A percentile compares a stretch with the other conserved stretches of the same genome.
phyloP scores from a whole-genome alignment of 345 rosid species.

The Durio zibethinus region DNA sequence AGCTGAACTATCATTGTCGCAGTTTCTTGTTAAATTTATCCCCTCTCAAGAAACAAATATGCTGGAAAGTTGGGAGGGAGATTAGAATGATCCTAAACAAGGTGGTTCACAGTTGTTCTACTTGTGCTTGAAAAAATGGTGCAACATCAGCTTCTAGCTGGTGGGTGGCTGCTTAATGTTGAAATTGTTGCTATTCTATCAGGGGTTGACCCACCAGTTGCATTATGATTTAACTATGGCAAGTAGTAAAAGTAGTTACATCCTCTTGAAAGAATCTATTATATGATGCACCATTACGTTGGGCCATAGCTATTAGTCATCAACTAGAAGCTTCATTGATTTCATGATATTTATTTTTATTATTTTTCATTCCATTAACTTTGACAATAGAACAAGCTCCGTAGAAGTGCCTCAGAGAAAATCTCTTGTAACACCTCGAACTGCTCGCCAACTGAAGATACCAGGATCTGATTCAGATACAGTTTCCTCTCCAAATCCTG shows the following conservation, averaged over 20 bases:
- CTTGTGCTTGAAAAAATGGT: neutral
- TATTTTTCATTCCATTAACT: conserved; percentile 17
- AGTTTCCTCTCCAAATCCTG: conserved; percentile 46
- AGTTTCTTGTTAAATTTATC: neutral
- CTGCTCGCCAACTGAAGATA: conserved; percentile 63
- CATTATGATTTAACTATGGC: neutral
- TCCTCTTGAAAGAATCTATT: neutral
- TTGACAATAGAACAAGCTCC: conserved; percentile 45
- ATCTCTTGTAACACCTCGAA: conserved; percentile 62
- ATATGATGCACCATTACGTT: neutral
- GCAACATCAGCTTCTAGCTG: neutral
- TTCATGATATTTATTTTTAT: conserved; percentile 7
- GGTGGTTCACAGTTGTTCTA: conserved; percentile 11
- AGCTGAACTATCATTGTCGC: neutral
- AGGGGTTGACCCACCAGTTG: neutral
- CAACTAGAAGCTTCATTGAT: neutral
- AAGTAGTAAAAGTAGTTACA: neutral
- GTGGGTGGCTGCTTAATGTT: conserved; percentile 19
- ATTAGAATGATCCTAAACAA: conserved; percentile 4
- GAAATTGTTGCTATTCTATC: conserved; percentile 13
- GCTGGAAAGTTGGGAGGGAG: neutral
- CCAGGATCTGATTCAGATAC: conserved; percentile 46
- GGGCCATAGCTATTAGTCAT: neutral
- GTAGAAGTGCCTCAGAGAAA: conserved; percentile 67
- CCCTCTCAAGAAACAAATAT: neutral